Evolutionary conservation across 192 early-diverging fungal species (phyloP).

Genomic region (Radiomyces spectabilis): DNA sequence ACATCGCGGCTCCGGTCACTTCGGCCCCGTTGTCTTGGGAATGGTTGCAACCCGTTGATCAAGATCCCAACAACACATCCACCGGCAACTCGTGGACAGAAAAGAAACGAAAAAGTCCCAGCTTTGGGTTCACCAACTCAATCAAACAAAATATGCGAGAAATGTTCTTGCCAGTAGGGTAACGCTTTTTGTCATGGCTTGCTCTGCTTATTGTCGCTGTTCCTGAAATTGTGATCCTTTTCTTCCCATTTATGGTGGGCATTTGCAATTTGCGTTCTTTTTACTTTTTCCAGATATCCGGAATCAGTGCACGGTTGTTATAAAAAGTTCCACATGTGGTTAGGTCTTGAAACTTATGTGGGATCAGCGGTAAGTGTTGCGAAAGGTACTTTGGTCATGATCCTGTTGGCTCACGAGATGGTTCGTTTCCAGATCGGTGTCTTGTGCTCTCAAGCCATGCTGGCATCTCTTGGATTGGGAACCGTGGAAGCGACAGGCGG

Average conservation of each 20-base stretch:
- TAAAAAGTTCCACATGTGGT: conserved; percentile 46
- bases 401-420: too few relatives aligned
- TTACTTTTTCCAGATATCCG: conserved; percentile 40
- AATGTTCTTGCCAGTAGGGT: conserved; percentile 52
- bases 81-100: conserved; percentile 1
- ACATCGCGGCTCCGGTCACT: conserved; percentile 21
- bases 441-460: conserved; percentile 59
- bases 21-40: conserved; percentile 29
- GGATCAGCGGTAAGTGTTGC: conserved; percentile 44
- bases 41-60: conserved; percentile 23
- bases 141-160: conserved; percentile 36
- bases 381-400: background rate
- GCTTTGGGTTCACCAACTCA: conserved; percentile 8
- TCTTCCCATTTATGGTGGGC: background rate
- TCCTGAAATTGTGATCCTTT: background rate
- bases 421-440: conserved; percentile 46
- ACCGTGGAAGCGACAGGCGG: conserved; percentile 44
- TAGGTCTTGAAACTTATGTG: conserved; percentile 55
- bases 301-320: conserved; percentile 52
- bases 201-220: background rate
- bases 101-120: background rate
- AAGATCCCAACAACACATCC: background rate
- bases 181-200: too few relatives aligned
- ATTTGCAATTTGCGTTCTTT: background rate
- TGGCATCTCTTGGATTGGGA: conserved; percentile 51